Evolutionary conservation across 2,329 filamentous ascomycete species (phyloP).

Genomic region (Calonectria naviculata): DNA sequence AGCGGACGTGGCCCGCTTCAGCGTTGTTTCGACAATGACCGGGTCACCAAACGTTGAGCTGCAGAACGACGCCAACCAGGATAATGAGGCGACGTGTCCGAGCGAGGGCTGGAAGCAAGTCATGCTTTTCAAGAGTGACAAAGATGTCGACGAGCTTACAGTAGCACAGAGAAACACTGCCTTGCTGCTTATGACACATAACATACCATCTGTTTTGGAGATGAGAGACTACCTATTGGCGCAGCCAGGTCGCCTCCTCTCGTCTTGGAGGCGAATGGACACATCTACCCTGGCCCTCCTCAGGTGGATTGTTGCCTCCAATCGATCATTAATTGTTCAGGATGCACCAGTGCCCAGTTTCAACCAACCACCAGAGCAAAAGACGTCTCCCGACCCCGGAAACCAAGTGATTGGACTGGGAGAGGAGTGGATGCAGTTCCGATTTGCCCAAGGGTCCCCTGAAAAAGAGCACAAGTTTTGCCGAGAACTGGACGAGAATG

Average conservation of each 20-base stretch:
- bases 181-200: conserved; percentile 62
- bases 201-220: conserved; percentile 69
- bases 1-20: conserved; percentile 20
- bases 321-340: conserved; percentile 86
- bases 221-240: conserved; percentile 64
- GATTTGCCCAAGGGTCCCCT: conserved; percentile 87
- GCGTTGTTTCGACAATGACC: conserved; percentile 21
- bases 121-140: conserved; percentile 36
- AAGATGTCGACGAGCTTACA: conserved; percentile 38
- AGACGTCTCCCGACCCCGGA: background rate
- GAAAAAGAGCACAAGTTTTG: conserved; percentile 86
- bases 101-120: conserved; percentile 26
- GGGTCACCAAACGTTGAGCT: background rate
- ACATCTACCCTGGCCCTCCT: conserved; percentile 75
- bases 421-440: conserved; percentile 78
- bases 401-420: conserved; percentile 70
- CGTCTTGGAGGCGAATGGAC: conserved; percentile 65
- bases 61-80: background rate
- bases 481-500: conserved; percentile 61
- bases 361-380: too few species aligned
- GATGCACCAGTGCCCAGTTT: conserved; percentile 61
- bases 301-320: conserved; percentile 91
- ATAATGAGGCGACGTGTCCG: conserved; percentile 14
- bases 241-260: conserved; percentile 53
- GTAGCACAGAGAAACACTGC: conserved; percentile 11